Percentiles rank a stretch among this genome's conserved stretches.
These are phyloP conservation scores for Gleditsia sinensis DNA, from an alignment of 306 rosid genomes.

Conservation along the genomic window DNA sequence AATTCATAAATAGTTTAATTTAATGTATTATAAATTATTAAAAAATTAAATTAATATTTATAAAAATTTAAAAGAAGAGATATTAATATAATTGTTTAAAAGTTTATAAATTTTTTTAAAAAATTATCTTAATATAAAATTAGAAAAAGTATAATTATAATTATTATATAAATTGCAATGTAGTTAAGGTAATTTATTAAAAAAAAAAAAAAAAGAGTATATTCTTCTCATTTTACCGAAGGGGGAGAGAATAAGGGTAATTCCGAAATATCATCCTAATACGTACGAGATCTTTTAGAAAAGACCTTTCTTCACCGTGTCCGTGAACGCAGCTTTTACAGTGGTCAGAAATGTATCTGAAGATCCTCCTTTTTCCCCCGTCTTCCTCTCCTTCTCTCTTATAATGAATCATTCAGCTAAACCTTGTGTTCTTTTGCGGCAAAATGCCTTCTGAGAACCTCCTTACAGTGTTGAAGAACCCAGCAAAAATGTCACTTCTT, in stretches of 20 bases:
- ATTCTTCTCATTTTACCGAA: no score
- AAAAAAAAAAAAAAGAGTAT: no score
- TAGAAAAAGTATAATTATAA: no score
- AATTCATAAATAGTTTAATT: no score
- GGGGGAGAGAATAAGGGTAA: neutral
- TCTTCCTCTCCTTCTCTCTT: neutral
- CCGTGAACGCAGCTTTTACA: constrained; percentile 29
- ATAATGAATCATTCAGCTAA: neutral
- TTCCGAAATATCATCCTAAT: neutral
- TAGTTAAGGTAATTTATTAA: no score
- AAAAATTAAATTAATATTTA: no score
- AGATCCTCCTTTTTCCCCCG: neutral
- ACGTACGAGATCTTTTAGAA: neutral
- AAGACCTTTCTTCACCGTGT: neutral
- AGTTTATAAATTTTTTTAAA: no score
- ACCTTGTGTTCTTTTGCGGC: neutral
- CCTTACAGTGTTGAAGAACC: constrained; percentile 22
- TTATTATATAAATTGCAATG: no score
- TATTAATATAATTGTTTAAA: no score
- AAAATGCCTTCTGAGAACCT: constrained; percentile 11
- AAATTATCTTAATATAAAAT: no score
- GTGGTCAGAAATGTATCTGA: neutral
- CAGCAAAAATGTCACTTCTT: constrained; percentile 24
- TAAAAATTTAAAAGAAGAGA: no score
- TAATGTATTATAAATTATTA: no score